Base-by-base conservation (phyloP, 192 early-diverging fungal species). In the Cladochytrium replicatum region DNA sequence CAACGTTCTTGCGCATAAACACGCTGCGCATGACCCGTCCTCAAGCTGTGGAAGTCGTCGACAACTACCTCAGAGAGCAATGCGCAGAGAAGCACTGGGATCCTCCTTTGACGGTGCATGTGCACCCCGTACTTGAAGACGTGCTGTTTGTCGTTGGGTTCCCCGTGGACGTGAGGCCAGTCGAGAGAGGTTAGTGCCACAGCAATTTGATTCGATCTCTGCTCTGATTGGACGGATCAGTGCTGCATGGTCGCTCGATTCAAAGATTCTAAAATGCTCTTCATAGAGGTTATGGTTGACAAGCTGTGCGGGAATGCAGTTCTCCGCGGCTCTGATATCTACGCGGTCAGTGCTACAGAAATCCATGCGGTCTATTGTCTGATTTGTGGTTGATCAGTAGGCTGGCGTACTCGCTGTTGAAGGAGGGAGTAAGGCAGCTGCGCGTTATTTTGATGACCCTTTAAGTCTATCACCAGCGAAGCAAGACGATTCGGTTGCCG, bases 221-320 rank as follows among this genome's bases (percentile, higher is more conserved):
- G 8, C 13, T 19, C 5, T 22, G 13, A 19, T 1, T 53, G 8
- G 15, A n/a, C n/a, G n/a, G n/a, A n/a, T n/a, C n/a, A n/a, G n/a
- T n/a, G n/a, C n/a, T n/a, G n/a, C n/a, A n/a, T n/a, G n/a, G n/a
- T n/a, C n/a, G n/a, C n/a, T n/a, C n/a, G n/a, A n/a, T n/a, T n/a
- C n/a, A n/a, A n/a, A n/a, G n/a, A n/a, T n/a, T n/a, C n/a, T n/a
- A n/a, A n/a, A n/a, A n/a, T n/a, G n/a, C n/a, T n/a, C n/a, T n/a
- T n/a, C 1, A 27, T 26, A 53, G 51, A 53, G 41, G 51, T 53
- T n/a, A 46, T 53, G 8, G 41, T 53, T n/a, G 51, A 53, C 29
- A 28, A 11, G 6, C 11, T 53, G 43, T 53, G 51, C 27, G 51
- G 51, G 6, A 53, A 53, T 40, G 51, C 51, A 15, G 51, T 53